phyloP scores from a whole-genome alignment of 208 protist species.

The Balamuthia mandrillaris region DNA sequence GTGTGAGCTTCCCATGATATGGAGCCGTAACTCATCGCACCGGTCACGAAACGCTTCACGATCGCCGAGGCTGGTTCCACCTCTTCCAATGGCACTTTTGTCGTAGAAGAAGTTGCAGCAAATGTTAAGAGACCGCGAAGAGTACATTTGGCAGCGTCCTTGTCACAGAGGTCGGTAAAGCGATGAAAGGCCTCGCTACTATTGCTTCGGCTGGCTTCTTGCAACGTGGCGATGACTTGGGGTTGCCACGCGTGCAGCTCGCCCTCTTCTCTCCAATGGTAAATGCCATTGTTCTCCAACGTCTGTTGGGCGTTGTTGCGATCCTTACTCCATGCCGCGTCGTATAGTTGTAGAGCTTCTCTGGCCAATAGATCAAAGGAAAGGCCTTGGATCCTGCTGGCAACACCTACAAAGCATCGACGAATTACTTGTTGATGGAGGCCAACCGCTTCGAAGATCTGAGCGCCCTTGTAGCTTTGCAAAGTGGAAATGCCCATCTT shows the following conservation, averaged over 20 bases:
- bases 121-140: slow-evolving; percentile 65
- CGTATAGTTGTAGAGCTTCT: neutral
- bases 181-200: slow-evolving; percentile 57
- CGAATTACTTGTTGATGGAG: slow-evolving; percentile 68
- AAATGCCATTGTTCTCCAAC: slow-evolving; percentile 59
- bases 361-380: slow-evolving; percentile 13
- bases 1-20: slow-evolving; percentile 75
- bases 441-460: slow-evolving; percentile 83
- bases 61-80: slow-evolving; percentile 73
- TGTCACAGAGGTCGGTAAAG: slow-evolving; percentile 44
- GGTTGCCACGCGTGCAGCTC: slow-evolving; percentile 66
- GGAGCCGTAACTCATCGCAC: slow-evolving; percentile 81
- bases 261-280: slow-evolving; percentile 64
- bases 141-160: slow-evolving; percentile 41
- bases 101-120: slow-evolving; percentile 48
- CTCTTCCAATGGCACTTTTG: slow-evolving; percentile 50
- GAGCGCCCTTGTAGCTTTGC: slow-evolving; percentile 76
- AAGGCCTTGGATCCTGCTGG: neutral
- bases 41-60: slow-evolving; percentile 75
- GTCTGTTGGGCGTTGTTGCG: neutral
- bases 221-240: slow-evolving; percentile 56
- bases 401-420: slow-evolving; percentile 69
- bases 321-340: neutral
- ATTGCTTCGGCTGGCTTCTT: slow-evolving; percentile 63
- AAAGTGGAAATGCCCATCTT: slow-evolving; percentile 81